These are phyloP conservation scores for Scalesia atractyloides DNA, from an alignment of 129 eudicot genomes.

Conservation along the genomic window DNA sequence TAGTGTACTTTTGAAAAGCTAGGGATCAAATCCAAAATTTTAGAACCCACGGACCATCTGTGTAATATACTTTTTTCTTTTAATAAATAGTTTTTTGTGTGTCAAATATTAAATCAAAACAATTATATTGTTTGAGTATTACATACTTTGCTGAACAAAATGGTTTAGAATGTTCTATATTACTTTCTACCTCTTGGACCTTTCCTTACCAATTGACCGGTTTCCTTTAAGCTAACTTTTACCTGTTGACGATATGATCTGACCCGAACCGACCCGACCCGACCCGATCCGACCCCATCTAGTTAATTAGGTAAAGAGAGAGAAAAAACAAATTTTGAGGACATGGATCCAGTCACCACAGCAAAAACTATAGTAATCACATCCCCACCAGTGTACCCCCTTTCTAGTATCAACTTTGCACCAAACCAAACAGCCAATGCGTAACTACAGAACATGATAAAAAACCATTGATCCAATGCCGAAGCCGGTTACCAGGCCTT, in stretches of 20 bases:
- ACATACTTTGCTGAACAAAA: neutral
- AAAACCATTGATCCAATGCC: conserved; percentile 64
- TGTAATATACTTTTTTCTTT: neutral
- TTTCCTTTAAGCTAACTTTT: neutral
- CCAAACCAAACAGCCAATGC: conserved; percentile 83
- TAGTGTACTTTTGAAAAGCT: no score
- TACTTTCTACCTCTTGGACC: neutral
- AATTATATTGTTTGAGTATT: neutral
- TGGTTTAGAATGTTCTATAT: neutral
- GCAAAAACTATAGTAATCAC: conserved; percentile 67
- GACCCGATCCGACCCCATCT: neutral
- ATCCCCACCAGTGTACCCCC: conserved; percentile 64
- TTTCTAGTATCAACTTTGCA: conserved; percentile 61
- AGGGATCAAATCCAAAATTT: no score
- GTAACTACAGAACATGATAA: conserved; percentile 54
- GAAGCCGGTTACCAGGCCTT: conserved; percentile 71
- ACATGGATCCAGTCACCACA: conserved; percentile 76
- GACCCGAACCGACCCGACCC: neutral
- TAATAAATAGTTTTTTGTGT: neutral
- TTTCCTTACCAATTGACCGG: neutral
- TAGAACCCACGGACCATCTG: no score
- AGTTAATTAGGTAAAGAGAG: neutral
- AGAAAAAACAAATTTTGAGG: conserved; percentile 18
- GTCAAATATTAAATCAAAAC: neutral
- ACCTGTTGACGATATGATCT: neutral